Conservation (phyloP, 176 grass and related monocot genomes). For the Aegilops bicornis region DNA sequence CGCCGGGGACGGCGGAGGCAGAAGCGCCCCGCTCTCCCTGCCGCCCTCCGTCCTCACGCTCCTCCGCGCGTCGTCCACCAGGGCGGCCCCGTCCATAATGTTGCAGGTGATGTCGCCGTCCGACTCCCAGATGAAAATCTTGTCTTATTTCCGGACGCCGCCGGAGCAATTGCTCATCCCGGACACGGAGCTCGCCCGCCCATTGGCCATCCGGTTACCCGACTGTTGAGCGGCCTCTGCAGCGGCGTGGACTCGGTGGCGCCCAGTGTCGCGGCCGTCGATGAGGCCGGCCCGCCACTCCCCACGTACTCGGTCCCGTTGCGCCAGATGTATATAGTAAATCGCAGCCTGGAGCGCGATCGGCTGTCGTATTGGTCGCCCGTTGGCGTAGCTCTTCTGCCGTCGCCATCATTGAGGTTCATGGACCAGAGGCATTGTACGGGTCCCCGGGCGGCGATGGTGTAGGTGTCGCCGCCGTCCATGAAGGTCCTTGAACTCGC, state of each 20-base stretch:
- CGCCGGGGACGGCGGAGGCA: conserved; percentile 21
- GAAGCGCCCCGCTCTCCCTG: conserved; percentile 9
- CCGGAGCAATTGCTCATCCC: conserved; percentile 47
- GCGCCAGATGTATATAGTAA: no score
- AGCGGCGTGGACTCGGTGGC: conserved; percentile 27
- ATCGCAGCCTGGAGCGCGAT: no score
- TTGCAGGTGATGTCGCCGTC: conserved; percentile 71
- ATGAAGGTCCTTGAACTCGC: conserved; percentile 84
- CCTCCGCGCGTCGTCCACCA: conserved; percentile 24
- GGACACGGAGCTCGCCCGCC: conserved; percentile 39
- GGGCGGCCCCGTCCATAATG: conserved; percentile 41
- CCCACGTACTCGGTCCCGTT: no score
- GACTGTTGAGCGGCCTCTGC: conserved; percentile 36
- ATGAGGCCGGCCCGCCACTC: no score
- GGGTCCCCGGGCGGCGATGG: conserved; percentile 73
- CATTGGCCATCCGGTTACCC: conserved; percentile 33
- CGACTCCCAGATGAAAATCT: conserved; percentile 61
- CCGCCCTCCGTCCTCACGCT: conserved; percentile 12
- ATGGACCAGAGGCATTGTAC: conserved; percentile 19
- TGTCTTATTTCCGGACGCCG: conserved; percentile 62
- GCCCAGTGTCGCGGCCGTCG: no score
- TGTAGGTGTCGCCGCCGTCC: conserved; percentile 87
- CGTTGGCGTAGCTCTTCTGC: no score
- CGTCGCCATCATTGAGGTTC: no score
- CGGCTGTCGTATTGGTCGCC: no score